These are phyloP conservation scores for Penicillium sp. DNA, from an alignment of 2,329 filamentous ascomycete genomes.

Conservation along the genomic window DNA sequence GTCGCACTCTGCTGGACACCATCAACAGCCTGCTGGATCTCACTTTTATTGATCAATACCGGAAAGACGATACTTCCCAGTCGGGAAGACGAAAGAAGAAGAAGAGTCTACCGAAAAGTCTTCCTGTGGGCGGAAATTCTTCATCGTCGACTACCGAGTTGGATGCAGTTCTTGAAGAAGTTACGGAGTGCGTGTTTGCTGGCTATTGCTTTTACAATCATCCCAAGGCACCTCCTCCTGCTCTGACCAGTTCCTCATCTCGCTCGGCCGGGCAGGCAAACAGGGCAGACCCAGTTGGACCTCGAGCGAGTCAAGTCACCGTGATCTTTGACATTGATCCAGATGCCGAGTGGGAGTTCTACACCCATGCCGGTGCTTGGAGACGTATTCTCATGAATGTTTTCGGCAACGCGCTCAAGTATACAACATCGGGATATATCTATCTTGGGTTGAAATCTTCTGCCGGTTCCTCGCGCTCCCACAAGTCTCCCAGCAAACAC, in stretches of 20 bases:
- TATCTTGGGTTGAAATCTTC: conserved; percentile 30
- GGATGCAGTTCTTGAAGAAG: conserved; percentile 22
- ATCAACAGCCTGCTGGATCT: conserved; percentile 35
- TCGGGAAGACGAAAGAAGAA: background rate
- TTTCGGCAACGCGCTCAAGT: conserved; percentile 47
- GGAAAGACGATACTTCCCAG: conserved; percentile 2
- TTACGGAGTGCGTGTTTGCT: conserved; percentile 23
- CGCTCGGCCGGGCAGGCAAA: conserved; percentile 7
- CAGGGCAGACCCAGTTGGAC: conserved; percentile 4
- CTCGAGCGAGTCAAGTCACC: conserved; percentile 12
- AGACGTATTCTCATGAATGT: conserved; percentile 46
- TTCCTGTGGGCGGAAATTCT: conserved; percentile 1
- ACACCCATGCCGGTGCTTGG: conserved; percentile 44
- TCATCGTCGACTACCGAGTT: conserved; percentile 11
- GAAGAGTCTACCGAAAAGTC: background rate
- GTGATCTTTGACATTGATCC: conserved; percentile 40
- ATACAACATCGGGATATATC: conserved; percentile 41
- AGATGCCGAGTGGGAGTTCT: conserved; percentile 39
- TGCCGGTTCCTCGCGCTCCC: conserved; percentile 15
- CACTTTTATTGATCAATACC: conserved; percentile 21
- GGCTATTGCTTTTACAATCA: conserved; percentile 22
- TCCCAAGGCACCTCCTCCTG: conserved; percentile 10
- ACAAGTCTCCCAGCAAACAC: conserved; percentile 17
- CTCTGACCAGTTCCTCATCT: conserved; percentile 9
- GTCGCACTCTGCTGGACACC: conserved; percentile 38